Evolutionary conservation across 176 grass and related monocot species (phyloP).

Genomic region (Avena atlantica): DNA sequence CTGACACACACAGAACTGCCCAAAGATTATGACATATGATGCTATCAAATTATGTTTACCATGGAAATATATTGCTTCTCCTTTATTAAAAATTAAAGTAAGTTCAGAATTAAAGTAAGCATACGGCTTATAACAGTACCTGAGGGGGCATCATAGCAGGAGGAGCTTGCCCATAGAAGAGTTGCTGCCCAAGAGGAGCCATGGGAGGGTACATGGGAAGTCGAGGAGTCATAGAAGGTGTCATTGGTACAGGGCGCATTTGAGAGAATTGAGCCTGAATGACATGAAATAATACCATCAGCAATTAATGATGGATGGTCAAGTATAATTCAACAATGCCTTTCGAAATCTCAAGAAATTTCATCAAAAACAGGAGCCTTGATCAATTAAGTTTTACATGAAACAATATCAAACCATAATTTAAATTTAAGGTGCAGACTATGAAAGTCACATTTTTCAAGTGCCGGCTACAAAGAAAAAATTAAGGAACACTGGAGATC

Average conservation of each 20-base stretch:
- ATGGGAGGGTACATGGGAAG: slow-evolving; percentile 84
- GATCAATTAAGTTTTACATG: not conserved
- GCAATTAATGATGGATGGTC: slow-evolving; percentile 2
- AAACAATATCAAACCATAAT: slow-evolving; percentile 11
- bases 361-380: not conserved
- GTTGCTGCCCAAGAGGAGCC: slow-evolving; percentile 74
- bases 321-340: slow-evolving; percentile 6
- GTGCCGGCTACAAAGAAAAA: not conserved
- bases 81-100: not conserved
- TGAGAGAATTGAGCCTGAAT: slow-evolving; percentile 87
- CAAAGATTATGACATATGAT: not conserved
- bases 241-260: slow-evolving; percentile 75
- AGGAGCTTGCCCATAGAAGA: slow-evolving; percentile 92
- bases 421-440: not conserved
- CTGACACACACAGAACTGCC: not conserved
- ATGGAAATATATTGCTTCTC: not conserved
- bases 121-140: slow-evolving; percentile 46
- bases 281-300: slow-evolving; percentile 25
- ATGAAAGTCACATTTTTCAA: not conserved
- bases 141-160: slow-evolving; percentile 75
- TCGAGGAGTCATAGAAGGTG: slow-evolving; percentile 68
- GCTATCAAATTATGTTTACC: not conserved
- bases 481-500: not conserved
- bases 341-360: not conserved
- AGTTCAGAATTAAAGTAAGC: not conserved